Evolutionary conservation across 768 basidiomycete species (phyloP).

Genomic region (Russula emetica): DNA sequence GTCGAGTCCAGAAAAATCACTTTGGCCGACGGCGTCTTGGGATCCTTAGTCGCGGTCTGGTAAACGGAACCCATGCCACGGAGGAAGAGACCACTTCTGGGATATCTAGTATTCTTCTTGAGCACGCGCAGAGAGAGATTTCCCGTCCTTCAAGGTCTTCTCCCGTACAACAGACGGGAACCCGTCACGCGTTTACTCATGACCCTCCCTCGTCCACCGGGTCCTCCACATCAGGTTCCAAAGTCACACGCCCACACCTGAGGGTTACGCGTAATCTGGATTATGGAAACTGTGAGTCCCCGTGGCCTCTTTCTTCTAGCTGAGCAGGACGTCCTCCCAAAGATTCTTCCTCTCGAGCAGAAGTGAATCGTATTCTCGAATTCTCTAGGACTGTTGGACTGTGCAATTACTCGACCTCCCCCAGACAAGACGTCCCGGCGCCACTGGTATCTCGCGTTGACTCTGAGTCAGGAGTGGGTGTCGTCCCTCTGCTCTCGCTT

Average conservation of each 20-base stretch:
- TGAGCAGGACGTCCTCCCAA: constrained; percentile 1
- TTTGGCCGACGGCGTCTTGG: constrained; percentile 26
- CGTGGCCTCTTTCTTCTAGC: neutral
- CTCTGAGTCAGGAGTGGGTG: constrained; percentile 2
- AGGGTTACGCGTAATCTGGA: neutral
- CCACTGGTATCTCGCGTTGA: neutral
- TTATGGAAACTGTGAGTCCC: constrained; percentile 7
- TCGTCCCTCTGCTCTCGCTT: neutral
- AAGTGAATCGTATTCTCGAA: constrained; percentile 18
- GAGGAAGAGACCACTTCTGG: neutral
- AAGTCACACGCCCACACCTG: neutral
- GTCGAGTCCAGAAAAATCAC: constrained; percentile 26
- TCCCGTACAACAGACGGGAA: neutral
- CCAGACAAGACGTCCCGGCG: neutral
- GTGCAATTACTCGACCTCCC: constrained; percentile 16
- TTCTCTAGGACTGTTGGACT: constrained; percentile 22
- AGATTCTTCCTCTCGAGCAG: constrained; percentile 16
- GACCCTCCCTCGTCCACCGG: neutral
- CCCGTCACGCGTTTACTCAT: neutral
- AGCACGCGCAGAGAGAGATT: constrained; percentile 20
- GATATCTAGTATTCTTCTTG: constrained; percentile 9
- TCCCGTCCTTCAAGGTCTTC: neutral
- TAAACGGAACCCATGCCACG: neutral
- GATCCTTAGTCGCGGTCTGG: constrained; percentile 22
- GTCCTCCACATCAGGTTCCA: neutral